phyloP scores from a whole-genome alignment of 2,329 filamentous ascomycete genomes.

The Ophiognomonia clavigignenti-juglandacearum region DNA sequence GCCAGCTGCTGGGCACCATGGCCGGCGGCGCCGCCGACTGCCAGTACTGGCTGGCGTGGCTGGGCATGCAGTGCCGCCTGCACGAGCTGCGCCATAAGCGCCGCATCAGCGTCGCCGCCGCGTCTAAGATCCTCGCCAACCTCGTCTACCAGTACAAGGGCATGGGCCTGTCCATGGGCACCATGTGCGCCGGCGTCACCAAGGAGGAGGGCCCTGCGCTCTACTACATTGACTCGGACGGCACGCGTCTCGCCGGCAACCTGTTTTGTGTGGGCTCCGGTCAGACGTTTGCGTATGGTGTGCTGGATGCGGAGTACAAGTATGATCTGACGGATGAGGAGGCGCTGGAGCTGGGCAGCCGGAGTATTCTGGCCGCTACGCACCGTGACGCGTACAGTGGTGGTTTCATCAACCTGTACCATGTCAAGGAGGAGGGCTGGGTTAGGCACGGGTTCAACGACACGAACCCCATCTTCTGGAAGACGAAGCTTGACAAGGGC shows the following conservation, averaged over 20 bases:
- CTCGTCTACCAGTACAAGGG: constrained; percentile 98
- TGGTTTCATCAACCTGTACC: constrained; percentile 97
- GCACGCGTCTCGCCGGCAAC: constrained; percentile 87
- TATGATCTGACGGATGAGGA: constrained; percentile 86
- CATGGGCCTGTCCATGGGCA: constrained; percentile 98
- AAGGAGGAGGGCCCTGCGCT: constrained; percentile 92
- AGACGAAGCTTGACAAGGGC: constrained; percentile 96
- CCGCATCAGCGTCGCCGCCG: constrained; percentile 94
- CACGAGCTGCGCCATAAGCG: constrained; percentile 99
- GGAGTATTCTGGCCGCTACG: constrained; percentile 92
- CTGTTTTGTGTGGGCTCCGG: constrained; percentile 97
- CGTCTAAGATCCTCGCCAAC: constrained; percentile 97
- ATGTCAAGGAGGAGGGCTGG: constrained; percentile 98
- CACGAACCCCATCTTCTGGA: constrained; percentile 99
- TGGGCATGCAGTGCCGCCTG: constrained; percentile 98
- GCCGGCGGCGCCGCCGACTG: constrained; percentile 97
- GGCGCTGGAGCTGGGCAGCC: constrained; percentile 81
- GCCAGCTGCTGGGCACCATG: constrained; percentile 91
- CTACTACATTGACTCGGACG: constrained; percentile 98
- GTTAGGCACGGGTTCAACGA: constrained; percentile 98
- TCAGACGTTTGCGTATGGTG: constrained; percentile 98
- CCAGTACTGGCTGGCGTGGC: constrained; percentile 99
- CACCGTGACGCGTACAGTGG: constrained; percentile 98
- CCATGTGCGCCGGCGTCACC: constrained; percentile 97
- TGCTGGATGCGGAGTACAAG: constrained; percentile 89